A percentile compares a stretch with the other conserved stretches of the same genome.
phyloP scores from a whole-genome alignment of 805 yeast genomes.

The Brettanomyces naardenensis region DNA sequence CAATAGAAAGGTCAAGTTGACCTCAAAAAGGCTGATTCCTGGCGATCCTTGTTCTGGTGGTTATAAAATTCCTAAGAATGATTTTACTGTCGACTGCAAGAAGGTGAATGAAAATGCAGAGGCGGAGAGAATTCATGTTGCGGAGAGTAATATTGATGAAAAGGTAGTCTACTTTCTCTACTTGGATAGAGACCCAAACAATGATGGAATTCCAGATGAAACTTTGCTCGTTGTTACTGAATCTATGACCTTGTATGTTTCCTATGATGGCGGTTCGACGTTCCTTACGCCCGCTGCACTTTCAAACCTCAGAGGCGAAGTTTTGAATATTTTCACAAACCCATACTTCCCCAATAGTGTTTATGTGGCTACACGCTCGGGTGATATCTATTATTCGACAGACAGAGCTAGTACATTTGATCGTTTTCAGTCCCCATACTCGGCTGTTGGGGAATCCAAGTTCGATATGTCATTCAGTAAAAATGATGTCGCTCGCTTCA shows the following conservation, averaged over 20 bases:
- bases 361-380: conserved; percentile 41
- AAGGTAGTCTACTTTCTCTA: conserved; percentile 49
- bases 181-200: conserved; percentile 41
- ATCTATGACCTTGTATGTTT: conserved; percentile 45
- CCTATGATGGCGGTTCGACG: conserved; percentile 60
- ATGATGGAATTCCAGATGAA: conserved; percentile 41
- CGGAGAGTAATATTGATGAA: conserved; percentile 41
- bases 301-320: conserved; percentile 29
- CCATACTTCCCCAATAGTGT: conserved; percentile 50
- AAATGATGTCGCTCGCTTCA: conserved; percentile 44
- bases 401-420: conserved; percentile 62
- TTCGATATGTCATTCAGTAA: conserved; percentile 55
- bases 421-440: conserved; percentile 30
- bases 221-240: conserved; percentile 55
- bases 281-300: conserved; percentile 31
- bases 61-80: conserved; percentile 12
- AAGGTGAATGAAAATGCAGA: conserved; percentile 18
- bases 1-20: conserved; percentile 14
- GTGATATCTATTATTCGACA: conserved; percentile 46
- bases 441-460: conserved; percentile 34
- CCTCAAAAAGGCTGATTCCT: conserved; percentile 20
- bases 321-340: conserved; percentile 54
- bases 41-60: conserved; percentile 23
- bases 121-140: conserved; percentile 26
- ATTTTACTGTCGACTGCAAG: conserved; percentile 29